Evolutionary conservation across 164 flowering plant genomes (phyloP).

Genomic region (Magnolia changhungtana): DNA sequence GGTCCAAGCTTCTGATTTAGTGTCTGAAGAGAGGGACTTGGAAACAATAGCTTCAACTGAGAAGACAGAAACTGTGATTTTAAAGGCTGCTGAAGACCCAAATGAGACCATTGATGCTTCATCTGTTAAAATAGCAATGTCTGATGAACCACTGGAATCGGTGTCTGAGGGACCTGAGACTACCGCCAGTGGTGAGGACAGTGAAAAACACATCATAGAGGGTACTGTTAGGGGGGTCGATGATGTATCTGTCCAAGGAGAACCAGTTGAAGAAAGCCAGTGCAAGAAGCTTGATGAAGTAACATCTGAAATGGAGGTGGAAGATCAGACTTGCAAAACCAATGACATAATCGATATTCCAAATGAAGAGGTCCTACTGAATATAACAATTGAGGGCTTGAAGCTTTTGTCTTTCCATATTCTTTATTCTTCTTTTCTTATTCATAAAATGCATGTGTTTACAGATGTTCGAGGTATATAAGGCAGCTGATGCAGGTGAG

Average conservation of each 20-base stretch:
- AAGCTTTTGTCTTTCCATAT: background rate
- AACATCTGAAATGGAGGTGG: background rate
- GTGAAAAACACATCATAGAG: background rate
- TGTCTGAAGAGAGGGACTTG: constrained; percentile 1
- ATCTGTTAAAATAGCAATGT: constrained; percentile 6
- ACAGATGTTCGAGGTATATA: constrained; percentile 6
- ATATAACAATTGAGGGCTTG: background rate
- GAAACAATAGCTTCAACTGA: constrained; percentile 13
- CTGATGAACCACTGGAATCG: constrained; percentile 8
- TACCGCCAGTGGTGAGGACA: background rate
- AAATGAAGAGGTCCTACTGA: background rate
- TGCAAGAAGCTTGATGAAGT: background rate
- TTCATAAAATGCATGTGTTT: background rate
- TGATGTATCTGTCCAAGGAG: background rate
- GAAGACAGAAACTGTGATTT: constrained; percentile 10
- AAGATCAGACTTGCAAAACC: background rate
- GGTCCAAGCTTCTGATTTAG: constrained; percentile 1
- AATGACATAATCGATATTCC: background rate
- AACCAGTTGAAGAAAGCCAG: constrained; percentile 1
- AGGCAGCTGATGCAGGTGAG: constrained; percentile 4
- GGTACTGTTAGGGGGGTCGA: background rate
- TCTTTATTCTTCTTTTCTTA: background rate
- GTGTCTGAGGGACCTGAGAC: constrained; percentile 8
- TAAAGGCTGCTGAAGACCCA: constrained; percentile 12
- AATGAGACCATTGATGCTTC: constrained; percentile 7